Evolutionary conservation across 2,329 filamentous ascomycete genomes (phyloP), one percentile per base, ranked within the genome.

Genomic region (Xylogone sp.): DNA sequence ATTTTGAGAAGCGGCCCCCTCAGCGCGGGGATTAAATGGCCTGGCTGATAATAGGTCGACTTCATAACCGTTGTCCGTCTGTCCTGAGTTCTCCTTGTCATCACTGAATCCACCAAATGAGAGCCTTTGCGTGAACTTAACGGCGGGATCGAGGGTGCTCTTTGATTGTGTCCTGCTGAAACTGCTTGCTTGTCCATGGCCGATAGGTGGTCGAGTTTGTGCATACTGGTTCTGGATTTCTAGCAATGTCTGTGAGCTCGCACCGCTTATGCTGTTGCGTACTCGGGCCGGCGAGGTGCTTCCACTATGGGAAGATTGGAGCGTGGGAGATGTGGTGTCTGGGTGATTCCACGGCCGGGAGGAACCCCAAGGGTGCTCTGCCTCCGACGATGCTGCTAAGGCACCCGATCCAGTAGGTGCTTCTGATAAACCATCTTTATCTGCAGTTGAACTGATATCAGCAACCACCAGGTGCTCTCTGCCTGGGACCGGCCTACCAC

Each of bases 371-470:
- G 76, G 73, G n/a, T 39, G 34, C 59, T 88, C 85, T 18, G 81
- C 80, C 62, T 90, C 85, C 9, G 87, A 88, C 42, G 83, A 81
- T 43, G 82, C 77, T 53, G 88, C 76, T 39, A 91, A 74, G 53
- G 86, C 87, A 54, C 83, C 78, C 5, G 87, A 89, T 46, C 87
- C 87, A 3, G 82, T 84, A 62, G 85, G 82, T 50, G 73, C 76
- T 58, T 81, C 78, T 39, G 68, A 60, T 24, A 72, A 71, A 21
- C 65, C 57, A 44, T 75, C 71, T 31, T 70, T 70, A 19, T 66
- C 67, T 52, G 68, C 69, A 69, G 56, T 50, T 54, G 49, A 42
- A 31, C 47, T 20, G 20, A 42, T 39, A 55, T 65, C 51, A 67
- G 62, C 58, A 55, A 53, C 47, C 46, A 51, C 45, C 29, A 42